Evolutionary conservation across 1,139 yeast genomes (phyloP), one percentile per base, ranked within the genome.

Genomic region (Debaryomyces subglobosus): DNA sequence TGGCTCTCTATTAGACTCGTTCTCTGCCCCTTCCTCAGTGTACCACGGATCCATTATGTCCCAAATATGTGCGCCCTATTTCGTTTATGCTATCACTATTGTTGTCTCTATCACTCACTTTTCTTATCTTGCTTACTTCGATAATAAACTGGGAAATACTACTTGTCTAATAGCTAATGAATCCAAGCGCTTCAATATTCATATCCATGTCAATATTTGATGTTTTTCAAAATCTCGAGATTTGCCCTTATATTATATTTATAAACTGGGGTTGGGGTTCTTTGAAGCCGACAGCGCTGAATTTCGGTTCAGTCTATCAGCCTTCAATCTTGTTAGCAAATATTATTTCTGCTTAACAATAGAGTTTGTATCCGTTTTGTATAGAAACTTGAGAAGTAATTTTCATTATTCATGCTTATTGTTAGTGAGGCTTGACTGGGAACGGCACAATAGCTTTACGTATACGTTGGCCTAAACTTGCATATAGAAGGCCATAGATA

Each of bases 11-110:
- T 7, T 35, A 20, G 38, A 35, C 25, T 35, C 38, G 10, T 9
- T 10, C 3, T 21, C 23, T 21, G 13, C n/a, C 16, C 15, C 25
- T 7, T 35, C 25, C 38, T 10, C n/a, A 16, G 38, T 35, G 10
- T 35, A 21, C 38, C 25, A 35, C 38, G 25, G 38, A 35, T 35
- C 38, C 38, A 35, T 35, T 35, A 35, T 32, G 35, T 35, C 38
- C 38, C 25, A 21, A 20, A 9, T 35, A 18, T 20, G 7, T 20
- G 13, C 35, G 16, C 35, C 20, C 21, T 32, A 16, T 30, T 13
- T 13, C 18, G 18, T 30, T 6, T 30, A 30, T 32, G 38, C 25
- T 35, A 15, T 35, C 20, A 5, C 13, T 35, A 35, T 34, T 7
- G 8, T 20, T 34, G 4, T 21, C 23, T 18, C 25, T 21, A 7